Conservation (phyloP, 2,329 filamentous ascomycete species). For the Polytolypa hystricis region DNA sequence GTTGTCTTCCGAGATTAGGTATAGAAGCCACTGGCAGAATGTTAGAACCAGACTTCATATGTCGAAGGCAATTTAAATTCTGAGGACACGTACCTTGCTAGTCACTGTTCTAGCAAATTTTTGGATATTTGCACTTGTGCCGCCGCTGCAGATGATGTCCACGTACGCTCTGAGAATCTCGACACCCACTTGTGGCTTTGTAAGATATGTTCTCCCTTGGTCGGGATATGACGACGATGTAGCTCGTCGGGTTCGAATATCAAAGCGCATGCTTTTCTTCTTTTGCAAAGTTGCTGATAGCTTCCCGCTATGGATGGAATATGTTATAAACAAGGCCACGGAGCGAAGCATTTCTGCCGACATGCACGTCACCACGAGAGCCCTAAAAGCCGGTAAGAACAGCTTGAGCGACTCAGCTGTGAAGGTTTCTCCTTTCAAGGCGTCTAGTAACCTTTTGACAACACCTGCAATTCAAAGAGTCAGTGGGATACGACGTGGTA, state of each 20-base stretch:
- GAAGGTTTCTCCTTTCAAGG: constrained; percentile 74
- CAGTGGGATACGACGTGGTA: background rate
- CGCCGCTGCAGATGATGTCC: constrained; percentile 63
- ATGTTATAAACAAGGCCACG: constrained; percentile 85
- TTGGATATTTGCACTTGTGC: constrained; percentile 57
- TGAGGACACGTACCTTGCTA: constrained; percentile 60
- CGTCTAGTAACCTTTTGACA: constrained; percentile 79
- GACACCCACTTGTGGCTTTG: constrained; percentile 61
- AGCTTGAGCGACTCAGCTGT: constrained; percentile 59
- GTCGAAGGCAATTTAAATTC: constrained; percentile 3
- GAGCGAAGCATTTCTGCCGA: constrained; percentile 77
- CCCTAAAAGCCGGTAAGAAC: constrained; percentile 69
- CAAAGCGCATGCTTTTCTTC: constrained; percentile 35
- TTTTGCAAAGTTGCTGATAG: constrained; percentile 30
- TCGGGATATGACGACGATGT: constrained; percentile 32
- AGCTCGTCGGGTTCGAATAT: constrained; percentile 18
- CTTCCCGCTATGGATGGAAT: constrained; percentile 62
- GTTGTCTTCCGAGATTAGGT: constrained; percentile 79
- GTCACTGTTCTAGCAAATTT: constrained; percentile 92
- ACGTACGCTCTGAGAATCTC: constrained; percentile 68
- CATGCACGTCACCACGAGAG: constrained; percentile 67
- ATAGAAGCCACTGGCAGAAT: constrained; percentile 64
- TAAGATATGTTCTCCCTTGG: constrained; percentile 22
- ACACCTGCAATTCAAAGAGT: constrained; percentile 54
- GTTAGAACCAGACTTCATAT: constrained; percentile 7